A percentile compares a stretch with the other conserved stretches of the same genome.
Evolutionary conservation across 805 yeast genomes (phyloP).

Genomic region (Myxozyma kluyveri): DNA sequence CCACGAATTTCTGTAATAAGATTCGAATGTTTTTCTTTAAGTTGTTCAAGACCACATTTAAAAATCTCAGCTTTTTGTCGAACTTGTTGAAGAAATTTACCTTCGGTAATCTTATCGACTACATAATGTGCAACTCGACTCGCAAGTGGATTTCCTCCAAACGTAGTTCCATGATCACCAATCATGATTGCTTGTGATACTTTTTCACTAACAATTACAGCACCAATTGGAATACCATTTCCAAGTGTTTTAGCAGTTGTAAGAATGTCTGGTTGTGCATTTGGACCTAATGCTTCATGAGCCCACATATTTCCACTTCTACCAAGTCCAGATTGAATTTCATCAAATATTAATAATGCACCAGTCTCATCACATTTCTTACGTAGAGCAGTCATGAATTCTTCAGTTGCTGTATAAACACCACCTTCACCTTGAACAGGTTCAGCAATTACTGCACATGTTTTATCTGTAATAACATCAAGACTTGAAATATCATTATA

Average conservation of each 20-base stretch:
- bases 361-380: slow-evolving; percentile 64
- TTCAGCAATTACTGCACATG: slow-evolving; percentile 91
- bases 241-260: slow-evolving; percentile 97
- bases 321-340: slow-evolving; percentile 95
- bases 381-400: slow-evolving; percentile 65
- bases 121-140: slow-evolving; percentile 78
- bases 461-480: slow-evolving; percentile 56
- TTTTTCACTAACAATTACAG: slow-evolving; percentile 78
- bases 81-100: slow-evolving; percentile 60
- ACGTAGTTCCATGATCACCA: slow-evolving; percentile 98
- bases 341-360: slow-evolving; percentile 84
- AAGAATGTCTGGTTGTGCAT: slow-evolving; percentile 89
- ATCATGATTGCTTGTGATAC: slow-evolving; percentile 71
- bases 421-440: slow-evolving; percentile 99
- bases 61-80: slow-evolving; percentile 58
- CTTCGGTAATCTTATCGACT: slow-evolving; percentile 60
- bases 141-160: slow-evolving; percentile 95
- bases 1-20: slow-evolving; percentile 75
- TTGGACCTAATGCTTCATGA: slow-evolving; percentile 67
- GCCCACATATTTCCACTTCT: slow-evolving; percentile 95
- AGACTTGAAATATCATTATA: slow-evolving; percentile 62
- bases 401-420: slow-evolving; percentile 61
- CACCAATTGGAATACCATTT: slow-evolving; percentile 95
- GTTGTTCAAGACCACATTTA: slow-evolving; percentile 38
- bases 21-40: slow-evolving; percentile 56